Evolutionary conservation across 2,329 filamentous ascomycete genomes (phyloP), one percentile per base, ranked within the genome.

Genomic region (Stromatinia cepivora): DNA sequence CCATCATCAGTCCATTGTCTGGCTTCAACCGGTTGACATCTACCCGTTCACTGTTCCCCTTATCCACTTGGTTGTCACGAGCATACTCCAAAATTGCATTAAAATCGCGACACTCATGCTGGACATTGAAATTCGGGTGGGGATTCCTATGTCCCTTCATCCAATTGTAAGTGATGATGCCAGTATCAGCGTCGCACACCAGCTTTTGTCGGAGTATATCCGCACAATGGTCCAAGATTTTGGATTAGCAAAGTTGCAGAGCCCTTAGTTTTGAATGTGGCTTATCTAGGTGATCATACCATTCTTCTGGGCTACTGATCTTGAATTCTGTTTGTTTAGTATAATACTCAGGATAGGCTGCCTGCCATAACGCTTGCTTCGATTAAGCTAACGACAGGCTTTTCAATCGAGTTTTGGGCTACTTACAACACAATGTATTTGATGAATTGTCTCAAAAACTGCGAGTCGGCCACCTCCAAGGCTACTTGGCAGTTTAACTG

Each of bases 351-450:
- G 48, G 48, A 25, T 65, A 54, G 7, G 62, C n/a, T n/a, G 17
- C 17, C 8, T 65, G 36, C 48, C 62, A 54, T 25, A 53, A 52
- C 4, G 61, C 15, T 25, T 25, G 42, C 46, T 36, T 45, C 48
- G 42, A 61, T 61, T 2, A 22, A 9, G 42, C 22, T 25, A 50
- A 20, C 1, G 36, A 45, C 34, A 17, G 46, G 13, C 11, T n/a
- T n/a, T 48, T 48, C 3, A 10, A 48, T n/a, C 13, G 20, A 31
- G 4, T n/a, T 22, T 20, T n/a, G 0, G 25, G 7, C 6, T 10
- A 54, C 62, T n/a, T 36, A 65, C 62, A 13, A 65, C 39, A 25
- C 62, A 65, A 65, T 65, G 46, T 34, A 65, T 53, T 42, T 65
- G 17, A 53, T 65, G 62, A 17, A 54, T 22, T n/a, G 39, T 54